Percentiles rank a stretch among this genome's conserved stretches.
These are phyloP conservation scores for Aspergillus sp. DNA, from an alignment of 2,329 filamentous ascomycete species.

Conservation along the genomic window DNA sequence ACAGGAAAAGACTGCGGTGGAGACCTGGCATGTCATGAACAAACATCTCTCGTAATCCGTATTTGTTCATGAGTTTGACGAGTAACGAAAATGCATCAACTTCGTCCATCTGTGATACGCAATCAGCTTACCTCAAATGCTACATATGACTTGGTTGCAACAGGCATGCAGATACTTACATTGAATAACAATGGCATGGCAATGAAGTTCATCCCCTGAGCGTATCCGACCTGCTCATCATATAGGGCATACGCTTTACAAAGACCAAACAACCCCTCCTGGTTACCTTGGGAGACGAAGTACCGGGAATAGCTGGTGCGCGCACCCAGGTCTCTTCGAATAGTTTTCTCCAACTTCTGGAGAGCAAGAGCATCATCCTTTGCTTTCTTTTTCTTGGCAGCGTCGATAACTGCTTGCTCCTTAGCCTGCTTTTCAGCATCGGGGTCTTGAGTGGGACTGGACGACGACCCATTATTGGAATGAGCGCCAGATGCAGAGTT, in stretches of 20 bases:
- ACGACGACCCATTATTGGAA: slow-evolving; percentile 43
- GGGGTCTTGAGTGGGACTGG: slow-evolving; percentile 55
- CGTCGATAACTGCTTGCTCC: slow-evolving; percentile 56
- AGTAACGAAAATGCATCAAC: slow-evolving; percentile 93
- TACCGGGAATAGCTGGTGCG: slow-evolving; percentile 97
- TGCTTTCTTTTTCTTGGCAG: slow-evolving; percentile 67
- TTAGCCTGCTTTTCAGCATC: slow-evolving; percentile 59
- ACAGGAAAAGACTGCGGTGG: slow-evolving; percentile 88
- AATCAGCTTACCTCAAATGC: neutral
- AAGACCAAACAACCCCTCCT: slow-evolving; percentile 88
- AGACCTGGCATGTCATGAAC: slow-evolving; percentile 93
- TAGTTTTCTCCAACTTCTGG: slow-evolving; percentile 81
- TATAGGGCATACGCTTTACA: slow-evolving; percentile 97
- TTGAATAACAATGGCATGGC: slow-evolving; percentile 96
- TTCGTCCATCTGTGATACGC: slow-evolving; percentile 67
- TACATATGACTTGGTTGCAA: too few species aligned
- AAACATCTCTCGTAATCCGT: slow-evolving; percentile 86
- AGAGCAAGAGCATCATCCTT: slow-evolving; percentile 70
- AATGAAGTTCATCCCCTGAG: slow-evolving; percentile 98
- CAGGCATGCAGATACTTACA: slow-evolving; percentile 41
- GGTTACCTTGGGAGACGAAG: slow-evolving; percentile 79
- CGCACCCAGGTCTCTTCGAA: slow-evolving; percentile 82
- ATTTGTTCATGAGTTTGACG: slow-evolving; percentile 93
- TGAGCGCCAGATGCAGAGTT: slow-evolving; percentile 57
- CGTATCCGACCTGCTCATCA: slow-evolving; percentile 90